These are phyloP conservation scores for Eurotiales sp. DNA, from an alignment of 2,329 filamentous ascomycete species.

Conservation along the genomic window DNA sequence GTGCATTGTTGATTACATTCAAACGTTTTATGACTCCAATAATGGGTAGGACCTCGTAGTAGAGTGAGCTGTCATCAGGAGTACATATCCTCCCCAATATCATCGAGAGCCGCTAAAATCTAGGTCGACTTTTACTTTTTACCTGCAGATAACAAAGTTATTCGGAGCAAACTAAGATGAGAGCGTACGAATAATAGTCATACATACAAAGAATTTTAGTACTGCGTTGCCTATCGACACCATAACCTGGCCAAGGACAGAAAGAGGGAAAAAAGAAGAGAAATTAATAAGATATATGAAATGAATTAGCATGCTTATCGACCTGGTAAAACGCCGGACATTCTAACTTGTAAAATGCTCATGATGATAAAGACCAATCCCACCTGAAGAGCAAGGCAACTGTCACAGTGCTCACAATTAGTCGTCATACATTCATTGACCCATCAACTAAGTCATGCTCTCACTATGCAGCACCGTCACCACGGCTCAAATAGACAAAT, in stretches of 20 bases:
- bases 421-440: not conserved
- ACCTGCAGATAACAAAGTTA: no score
- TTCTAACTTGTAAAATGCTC: slow-evolving; percentile 3
- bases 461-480: not conserved
- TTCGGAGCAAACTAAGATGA: not conserved
- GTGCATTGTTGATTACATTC: no score
- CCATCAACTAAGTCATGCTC: slow-evolving; percentile 1
- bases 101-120: no score
- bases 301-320: slow-evolving; percentile 4
- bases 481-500: not conserved
- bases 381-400: not conserved
- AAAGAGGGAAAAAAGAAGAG: not conserved
- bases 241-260: not conserved
- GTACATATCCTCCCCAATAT: no score
- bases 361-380: not conserved
- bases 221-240: not conserved
- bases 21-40: no score
- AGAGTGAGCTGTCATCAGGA: no score
- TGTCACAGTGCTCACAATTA: not conserved
- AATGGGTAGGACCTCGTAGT: no score
- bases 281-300: slow-evolving; percentile 14
- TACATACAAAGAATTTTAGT: slow-evolving; percentile 12
- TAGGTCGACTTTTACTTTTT: no score
- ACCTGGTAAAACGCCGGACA: slow-evolving; percentile 1
- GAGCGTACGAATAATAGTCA: slow-evolving; percentile 9